Base-by-base conservation (phyloP, 2,329 filamentous ascomycete species). In the Capronia epimyces region DNA sequence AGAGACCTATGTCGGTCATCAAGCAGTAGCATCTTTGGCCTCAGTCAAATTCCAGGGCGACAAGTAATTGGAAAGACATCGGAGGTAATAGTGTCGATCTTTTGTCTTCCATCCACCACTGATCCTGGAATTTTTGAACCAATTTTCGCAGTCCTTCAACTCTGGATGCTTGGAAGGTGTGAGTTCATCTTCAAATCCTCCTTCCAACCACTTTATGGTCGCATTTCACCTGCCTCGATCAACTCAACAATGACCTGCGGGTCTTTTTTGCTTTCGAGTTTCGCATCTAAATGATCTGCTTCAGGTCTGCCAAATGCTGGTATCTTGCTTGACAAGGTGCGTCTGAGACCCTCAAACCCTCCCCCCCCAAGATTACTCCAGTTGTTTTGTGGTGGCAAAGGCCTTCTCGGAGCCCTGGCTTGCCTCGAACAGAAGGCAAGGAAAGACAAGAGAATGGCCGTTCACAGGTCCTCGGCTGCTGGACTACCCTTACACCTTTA, bases 391-490 rank as follows among this genome's bases (percentile, higher is more conserved):
- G 3, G 63, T 62, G 2, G 60, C 43, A 37, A 66, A 66, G 46
- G 48, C 53, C 51, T 60, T 63, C 24, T 52, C 56, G 46, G 43
- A 56, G 24, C 43, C 22, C n/a, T 50, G 49, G 25, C 53, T 44
- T 27, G 55, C 44, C 48, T 60, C 59, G 53, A 63, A 63, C 15
- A 62, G 46, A 37, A 55, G 54, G 34, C 53, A 61, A 27, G 63
- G 58, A 36, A 67, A 54, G 13, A 45, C 52, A 3, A 50, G 58
- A 47, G 65, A 60, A 31, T 67, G 64, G 1, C 58, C 55, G 5
- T 63, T 62, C 8, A 64, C 63, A 10, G 66, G 64, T 48, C 68
- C 66, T 45, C 64, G 64, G 49, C 65, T 58, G 3, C 60, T 56
- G 43, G 57, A n/a, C n/a, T n/a, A n/a, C n/a, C n/a, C n/a, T n/a